Evolutionary conservation across 768 basidiomycete species (phyloP), one percentile per base, ranked within the genome.

Genomic region (Rhodotorula kratochvilovae): DNA sequence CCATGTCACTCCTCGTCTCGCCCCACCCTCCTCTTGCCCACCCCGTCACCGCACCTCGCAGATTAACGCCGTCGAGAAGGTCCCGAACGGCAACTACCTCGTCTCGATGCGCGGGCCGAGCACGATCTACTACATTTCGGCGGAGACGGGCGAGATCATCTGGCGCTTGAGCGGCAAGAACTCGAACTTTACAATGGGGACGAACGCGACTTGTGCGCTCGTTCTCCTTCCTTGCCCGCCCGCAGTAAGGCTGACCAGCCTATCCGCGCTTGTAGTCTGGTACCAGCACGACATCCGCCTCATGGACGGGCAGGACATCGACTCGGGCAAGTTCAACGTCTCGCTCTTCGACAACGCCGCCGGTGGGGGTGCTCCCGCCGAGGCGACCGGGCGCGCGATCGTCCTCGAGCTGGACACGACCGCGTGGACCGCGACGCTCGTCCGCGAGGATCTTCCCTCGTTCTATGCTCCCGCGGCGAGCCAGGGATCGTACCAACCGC

Each of bases 31-130:
- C n/a, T n/a, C n/a, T n/a, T n/a, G n/a, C n/a, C n/a, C n/a, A n/a
- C n/a, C n/a, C n/a, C n/a, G n/a, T n/a, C n/a, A n/a, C n/a, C n/a
- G n/a, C n/a, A n/a, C 4, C 10, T 45, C 42, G 45, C 45, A 45
- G 45, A 70, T 79, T 66, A 79, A 79, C 65, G 69, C 75, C 21
- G 57, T 76, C n/a, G 74, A 75, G 15, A 75, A 75, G 53, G 75
- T 78, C 46, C 29, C 48, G 7, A 17, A 50, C 27, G 78, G 78
- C 43, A 76, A 79, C 67, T 79, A 72, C 64, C 66, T 79, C n/a
- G 62, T 78, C 70, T 76, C 75, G 3, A 66, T 72, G 4, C 66
- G 79, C 45, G 78, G 78, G 43, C 74, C 72, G 36, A 72, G 76
- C 50, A 72, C 79, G 3, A 33, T 76, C 16, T 79, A 77, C 68